phyloP scores from a whole-genome alignment of 768 basidiomycete species.

The Pulveroboletus frians region DNA sequence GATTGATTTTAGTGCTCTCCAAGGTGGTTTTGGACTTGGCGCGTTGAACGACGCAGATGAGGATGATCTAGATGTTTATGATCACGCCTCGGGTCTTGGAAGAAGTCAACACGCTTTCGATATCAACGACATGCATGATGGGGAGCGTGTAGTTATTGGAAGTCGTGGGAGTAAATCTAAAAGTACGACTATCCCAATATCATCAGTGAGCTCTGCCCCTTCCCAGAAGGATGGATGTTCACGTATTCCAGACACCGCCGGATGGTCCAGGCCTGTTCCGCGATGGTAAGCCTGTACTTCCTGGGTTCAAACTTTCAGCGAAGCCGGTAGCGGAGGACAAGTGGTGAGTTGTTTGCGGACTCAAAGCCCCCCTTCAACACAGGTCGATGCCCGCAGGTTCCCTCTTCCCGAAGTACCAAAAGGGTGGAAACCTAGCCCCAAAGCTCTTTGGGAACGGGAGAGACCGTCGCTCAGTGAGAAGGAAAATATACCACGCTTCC shows the following conservation, averaged over 20 bases:
- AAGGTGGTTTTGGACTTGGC: conserved; percentile 85
- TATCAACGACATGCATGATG: conserved; percentile 56
- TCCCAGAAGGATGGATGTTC: background rate
- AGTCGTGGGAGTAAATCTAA: conserved; percentile 18
- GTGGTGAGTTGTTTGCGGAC: conserved; percentile 44
- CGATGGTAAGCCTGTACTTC: conserved; percentile 68
- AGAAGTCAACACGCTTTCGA: conserved; percentile 63
- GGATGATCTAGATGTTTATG: conserved; percentile 85
- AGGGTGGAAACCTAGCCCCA: conserved; percentile 84
- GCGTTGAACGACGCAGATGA: conserved; percentile 92
- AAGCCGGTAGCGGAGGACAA: conserved; percentile 64
- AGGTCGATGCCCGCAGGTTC: conserved; percentile 51
- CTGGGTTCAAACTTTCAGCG: conserved; percentile 70
- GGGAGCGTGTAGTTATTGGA: conserved; percentile 47
- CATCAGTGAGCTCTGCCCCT: conserved; percentile 9
- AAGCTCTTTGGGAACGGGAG: conserved; percentile 60
- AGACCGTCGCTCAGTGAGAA: conserved; percentile 37
- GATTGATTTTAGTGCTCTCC: conserved; percentile 4
- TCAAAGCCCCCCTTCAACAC: conserved; percentile 13
- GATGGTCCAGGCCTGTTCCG: conserved; percentile 43
- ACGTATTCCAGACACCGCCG: conserved; percentile 19
- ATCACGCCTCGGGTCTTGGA: conserved; percentile 35
- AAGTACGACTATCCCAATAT: background rate
- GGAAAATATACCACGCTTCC: conserved; percentile 36
- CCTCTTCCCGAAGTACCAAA: conserved; percentile 75